Conservation (phyloP, 495 filamentous ascomycete genomes). For the Geopyxis carbonaria region DNA sequence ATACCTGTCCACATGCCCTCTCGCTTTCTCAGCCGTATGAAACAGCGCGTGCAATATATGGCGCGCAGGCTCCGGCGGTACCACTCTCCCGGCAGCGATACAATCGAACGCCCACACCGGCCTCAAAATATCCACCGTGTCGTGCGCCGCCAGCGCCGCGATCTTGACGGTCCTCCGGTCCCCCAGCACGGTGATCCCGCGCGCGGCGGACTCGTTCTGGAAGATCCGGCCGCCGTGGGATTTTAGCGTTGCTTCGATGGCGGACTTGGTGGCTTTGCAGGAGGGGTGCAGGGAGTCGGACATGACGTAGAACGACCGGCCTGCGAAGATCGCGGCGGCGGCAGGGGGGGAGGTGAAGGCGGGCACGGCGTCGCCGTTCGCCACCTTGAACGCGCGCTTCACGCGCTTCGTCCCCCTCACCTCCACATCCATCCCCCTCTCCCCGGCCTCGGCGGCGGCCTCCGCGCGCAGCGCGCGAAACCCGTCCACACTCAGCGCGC, state of each 20-base stretch:
- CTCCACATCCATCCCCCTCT: constrained; percentile 72
- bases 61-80: constrained; percentile 8
- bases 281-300: constrained; percentile 37
- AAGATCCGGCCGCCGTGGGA: constrained; percentile 69
- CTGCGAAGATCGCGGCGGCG: constrained; percentile 39
- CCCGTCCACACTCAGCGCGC: constrained; percentile 56
- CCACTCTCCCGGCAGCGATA: constrained; percentile 26
- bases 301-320: constrained; percentile 61
- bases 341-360: constrained; percentile 18
- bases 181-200: constrained; percentile 51
- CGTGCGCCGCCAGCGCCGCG: constrained; percentile 56
- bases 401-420: constrained; percentile 46
- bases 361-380: constrained; percentile 30
- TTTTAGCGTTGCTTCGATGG: constrained; percentile 78
- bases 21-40: constrained; percentile 30
- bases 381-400: constrained; percentile 55
- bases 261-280: constrained; percentile 53
- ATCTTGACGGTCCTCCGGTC: constrained; percentile 79
- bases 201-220: constrained; percentile 47
- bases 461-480: constrained; percentile 55
- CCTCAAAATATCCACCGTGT: constrained; percentile 50
- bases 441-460: constrained; percentile 46
- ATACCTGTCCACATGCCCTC: constrained; percentile 50
- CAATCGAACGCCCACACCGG: constrained; percentile 76
- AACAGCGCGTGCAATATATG: constrained; percentile 26